These are phyloP conservation scores for Silene uniflora DNA, from an alignment of 148 eudicot genomes.

Conservation along the genomic window DNA sequence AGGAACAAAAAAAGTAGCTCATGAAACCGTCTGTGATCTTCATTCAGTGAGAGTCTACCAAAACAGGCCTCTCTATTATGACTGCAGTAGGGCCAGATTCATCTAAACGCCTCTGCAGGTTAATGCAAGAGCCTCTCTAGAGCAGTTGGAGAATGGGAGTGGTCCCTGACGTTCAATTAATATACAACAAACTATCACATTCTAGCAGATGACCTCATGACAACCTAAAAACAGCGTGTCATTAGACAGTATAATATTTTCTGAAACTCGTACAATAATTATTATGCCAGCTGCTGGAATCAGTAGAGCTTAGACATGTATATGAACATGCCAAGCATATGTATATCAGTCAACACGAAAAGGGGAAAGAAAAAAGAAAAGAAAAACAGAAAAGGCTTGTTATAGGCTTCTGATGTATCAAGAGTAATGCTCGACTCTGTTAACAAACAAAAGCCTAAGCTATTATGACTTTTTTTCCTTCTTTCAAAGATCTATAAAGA, in stretches of 20 bases:
- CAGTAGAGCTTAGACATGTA: conserved; percentile 3
- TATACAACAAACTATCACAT: not conserved
- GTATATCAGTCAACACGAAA: not conserved
- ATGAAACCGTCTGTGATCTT: not conserved
- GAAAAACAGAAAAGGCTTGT: no score
- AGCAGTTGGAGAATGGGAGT: not conserved
- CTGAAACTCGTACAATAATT: not conserved
- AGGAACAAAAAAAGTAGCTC: not conserved
- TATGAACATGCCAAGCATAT: not conserved
- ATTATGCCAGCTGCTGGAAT: not conserved
- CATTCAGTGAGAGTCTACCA: not conserved
- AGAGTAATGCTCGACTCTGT: not conserved
- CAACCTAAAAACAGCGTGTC: not conserved
- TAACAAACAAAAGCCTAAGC: not conserved
- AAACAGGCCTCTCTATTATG: not conserved
- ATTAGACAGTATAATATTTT: not conserved
- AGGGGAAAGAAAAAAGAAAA: not conserved
- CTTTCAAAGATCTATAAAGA: not conserved
- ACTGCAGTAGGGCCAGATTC: not conserved
- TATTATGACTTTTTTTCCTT: not conserved
- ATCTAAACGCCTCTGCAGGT: not conserved
- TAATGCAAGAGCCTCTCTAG: not conserved
- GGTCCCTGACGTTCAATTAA: not conserved
- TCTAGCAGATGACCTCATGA: not conserved
- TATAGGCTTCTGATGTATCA: not conserved